Percentiles rank a stretch among this genome's conserved stretches.
phyloP scores from a whole-genome alignment of 1,284 basidiomycete species.

The Ceraceosorus guamensis region DNA sequence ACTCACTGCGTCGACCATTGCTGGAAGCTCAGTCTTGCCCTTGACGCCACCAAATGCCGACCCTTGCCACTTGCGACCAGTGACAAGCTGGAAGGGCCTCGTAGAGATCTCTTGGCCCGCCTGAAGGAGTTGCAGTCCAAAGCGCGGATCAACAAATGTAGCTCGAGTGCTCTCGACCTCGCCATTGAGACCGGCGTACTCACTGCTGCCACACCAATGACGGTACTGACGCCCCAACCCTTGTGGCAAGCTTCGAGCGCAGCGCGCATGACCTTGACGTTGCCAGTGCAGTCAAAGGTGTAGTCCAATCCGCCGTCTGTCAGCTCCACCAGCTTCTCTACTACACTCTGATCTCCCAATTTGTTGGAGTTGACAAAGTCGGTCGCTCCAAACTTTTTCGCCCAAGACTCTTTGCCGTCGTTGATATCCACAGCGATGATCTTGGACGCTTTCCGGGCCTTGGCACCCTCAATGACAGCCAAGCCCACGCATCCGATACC shows the following conservation, averaged over 20 bases:
- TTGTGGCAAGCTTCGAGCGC: constrained; percentile 97
- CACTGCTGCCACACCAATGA: constrained; percentile 64
- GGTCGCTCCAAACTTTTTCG: constrained; percentile 88
- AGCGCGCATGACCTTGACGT: constrained; percentile 87
- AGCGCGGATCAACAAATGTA: no score
- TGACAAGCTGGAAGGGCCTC: constrained; percentile 71
- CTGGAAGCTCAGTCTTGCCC: constrained; percentile 71
- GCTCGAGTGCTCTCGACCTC: no score
- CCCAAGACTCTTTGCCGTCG: constrained; percentile 70
- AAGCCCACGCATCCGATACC: constrained; percentile 94
- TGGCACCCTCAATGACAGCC: constrained; percentile 66
- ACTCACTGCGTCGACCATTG: constrained; percentile 25
- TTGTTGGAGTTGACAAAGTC: constrained; percentile 84
- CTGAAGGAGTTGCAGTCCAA: background rate
- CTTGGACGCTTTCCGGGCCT: constrained; percentile 69
- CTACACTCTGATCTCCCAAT: constrained; percentile 62
- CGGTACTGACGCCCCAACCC: constrained; percentile 70
- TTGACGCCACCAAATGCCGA: constrained; percentile 96
- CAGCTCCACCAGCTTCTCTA: constrained; percentile 80
- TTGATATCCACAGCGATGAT: constrained; percentile 93
- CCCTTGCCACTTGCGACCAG: constrained; percentile 95
- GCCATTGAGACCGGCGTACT: no score
- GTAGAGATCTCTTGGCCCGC: constrained; percentile 98
- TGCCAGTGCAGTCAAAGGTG: constrained; percentile 90
- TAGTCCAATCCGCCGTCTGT: constrained; percentile 97